A percentile compares a stretch with the other conserved stretches of the same genome.
Evolutionary conservation across 2,329 filamentous ascomycete species (phyloP).

Genomic region (Penicillium brasilianum): DNA sequence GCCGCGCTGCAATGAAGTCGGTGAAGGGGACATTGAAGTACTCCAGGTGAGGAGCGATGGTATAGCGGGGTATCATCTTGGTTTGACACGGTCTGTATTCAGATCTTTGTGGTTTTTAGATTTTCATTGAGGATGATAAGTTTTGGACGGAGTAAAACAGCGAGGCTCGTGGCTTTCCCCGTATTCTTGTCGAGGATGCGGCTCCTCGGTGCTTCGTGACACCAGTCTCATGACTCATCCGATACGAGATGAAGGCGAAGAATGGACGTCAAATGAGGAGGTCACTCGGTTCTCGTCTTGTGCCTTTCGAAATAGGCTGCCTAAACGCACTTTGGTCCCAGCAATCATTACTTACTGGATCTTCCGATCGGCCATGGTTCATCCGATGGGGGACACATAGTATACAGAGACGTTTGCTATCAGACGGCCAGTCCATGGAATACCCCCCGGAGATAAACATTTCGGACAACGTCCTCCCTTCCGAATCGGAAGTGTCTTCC

Average conservation of each 20-base stretch:
- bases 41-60: slow-evolving; percentile 36
- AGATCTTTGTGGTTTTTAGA: not conserved
- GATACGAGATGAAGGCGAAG: not conserved
- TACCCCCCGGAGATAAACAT: not conserved
- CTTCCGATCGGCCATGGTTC: not conserved
- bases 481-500: not conserved
- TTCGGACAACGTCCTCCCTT: not conserved
- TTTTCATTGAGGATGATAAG: not conserved
- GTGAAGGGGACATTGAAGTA: slow-evolving; percentile 36
- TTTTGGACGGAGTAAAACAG: not conserved
- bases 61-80: slow-evolving; percentile 27
- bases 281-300: no score
- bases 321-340: no score
- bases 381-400: no score
- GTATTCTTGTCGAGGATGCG: not conserved
- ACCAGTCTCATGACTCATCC: slow-evolving; percentile 1
- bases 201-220: not conserved
- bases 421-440: not conserved
- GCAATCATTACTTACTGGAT: not conserved
- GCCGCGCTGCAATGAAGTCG: slow-evolving; percentile 33
- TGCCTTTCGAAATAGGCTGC: no score
- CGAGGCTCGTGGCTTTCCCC: no score
- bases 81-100: not conserved
- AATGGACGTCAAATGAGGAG: no score
- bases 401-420: no score